These are phyloP conservation scores for Yamadazyma friedrichii DNA, from an alignment of 1,139 yeast genomes.

Conservation along the genomic window DNA sequence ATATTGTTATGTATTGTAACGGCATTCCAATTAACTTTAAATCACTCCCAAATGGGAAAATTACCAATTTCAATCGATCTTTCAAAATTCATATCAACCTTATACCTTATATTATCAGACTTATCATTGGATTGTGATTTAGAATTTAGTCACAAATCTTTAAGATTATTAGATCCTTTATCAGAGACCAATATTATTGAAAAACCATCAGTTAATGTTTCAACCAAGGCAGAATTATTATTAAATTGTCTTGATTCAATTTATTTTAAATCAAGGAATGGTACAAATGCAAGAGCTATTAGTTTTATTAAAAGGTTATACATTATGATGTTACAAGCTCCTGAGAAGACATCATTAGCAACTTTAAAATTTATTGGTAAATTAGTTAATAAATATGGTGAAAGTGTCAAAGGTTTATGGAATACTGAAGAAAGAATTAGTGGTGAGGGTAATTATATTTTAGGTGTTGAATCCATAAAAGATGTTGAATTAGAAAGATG, in stretches of 20 bases:
- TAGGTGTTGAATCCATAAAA: constrained; percentile 53
- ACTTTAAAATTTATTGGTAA: constrained; percentile 74
- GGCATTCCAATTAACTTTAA: constrained; percentile 78
- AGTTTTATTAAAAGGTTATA: constrained; percentile 84
- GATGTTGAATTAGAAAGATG: constrained; percentile 66
- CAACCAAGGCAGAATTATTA: constrained; percentile 85
- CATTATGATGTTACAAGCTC: constrained; percentile 65
- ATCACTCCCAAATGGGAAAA: constrained; percentile 59
- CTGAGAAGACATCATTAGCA: constrained; percentile 86
- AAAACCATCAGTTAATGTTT: constrained; percentile 75
- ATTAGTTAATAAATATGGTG: constrained; percentile 62
- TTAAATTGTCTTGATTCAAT: constrained; percentile 76
- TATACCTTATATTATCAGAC: constrained; percentile 65
- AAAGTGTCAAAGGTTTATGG: constrained; percentile 70
- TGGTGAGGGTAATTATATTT: constrained; percentile 66
- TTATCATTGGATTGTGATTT: constrained; percentile 78
- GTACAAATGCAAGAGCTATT: constrained; percentile 68
- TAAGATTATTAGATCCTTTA: constrained; percentile 77
- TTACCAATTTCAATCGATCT: constrained; percentile 63
- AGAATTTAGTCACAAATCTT: constrained; percentile 78
- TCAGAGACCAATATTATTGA: constrained; percentile 32
- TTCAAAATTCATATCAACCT: constrained; percentile 69
- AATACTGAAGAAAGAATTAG: constrained; percentile 81
- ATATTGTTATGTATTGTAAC: constrained; percentile 82
- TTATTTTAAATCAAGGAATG: constrained; percentile 75